A percentile compares a stretch with the other conserved stretches of the same genome.
Evolutionary conservation across 1,284 basidiomycete species (phyloP).

Genomic region (Sporisorium sorghi): DNA sequence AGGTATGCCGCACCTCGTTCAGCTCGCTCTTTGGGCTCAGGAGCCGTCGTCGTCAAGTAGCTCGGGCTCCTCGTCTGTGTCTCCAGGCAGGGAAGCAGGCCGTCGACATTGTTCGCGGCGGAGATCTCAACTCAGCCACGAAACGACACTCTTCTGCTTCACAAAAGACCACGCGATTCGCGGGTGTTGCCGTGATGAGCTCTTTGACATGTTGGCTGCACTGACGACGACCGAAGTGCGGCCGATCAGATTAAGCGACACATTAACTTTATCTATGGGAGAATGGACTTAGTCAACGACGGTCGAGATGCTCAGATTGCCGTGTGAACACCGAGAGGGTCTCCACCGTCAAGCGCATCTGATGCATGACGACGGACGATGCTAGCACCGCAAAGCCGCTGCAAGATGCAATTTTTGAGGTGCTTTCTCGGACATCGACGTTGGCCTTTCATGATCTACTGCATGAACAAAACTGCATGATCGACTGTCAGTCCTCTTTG

Average conservation of each 20-base stretch:
- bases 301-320: neutral
- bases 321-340: neutral
- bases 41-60: neutral
- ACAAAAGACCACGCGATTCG: neutral
- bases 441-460: neutral
- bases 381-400: too few relatives aligned
- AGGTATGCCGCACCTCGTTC: too few relatives aligned
- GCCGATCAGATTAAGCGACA: neutral
- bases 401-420: neutral
- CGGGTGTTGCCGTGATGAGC: neutral
- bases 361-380: constrained; percentile 1
- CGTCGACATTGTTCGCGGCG: neutral
- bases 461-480: neutral
- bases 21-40: neutral
- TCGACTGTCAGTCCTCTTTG: neutral
- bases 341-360: neutral
- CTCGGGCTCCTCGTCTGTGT: neutral
- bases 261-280: neutral
- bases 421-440: neutral
- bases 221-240: constrained; percentile 1
- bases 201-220: neutral
- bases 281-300: neutral
- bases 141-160: neutral
- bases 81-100: neutral
- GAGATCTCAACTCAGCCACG: neutral